Base-by-base conservation (phyloP, 2,329 filamentous ascomycete species). In the Macrophomina pseudophaseolina region DNA sequence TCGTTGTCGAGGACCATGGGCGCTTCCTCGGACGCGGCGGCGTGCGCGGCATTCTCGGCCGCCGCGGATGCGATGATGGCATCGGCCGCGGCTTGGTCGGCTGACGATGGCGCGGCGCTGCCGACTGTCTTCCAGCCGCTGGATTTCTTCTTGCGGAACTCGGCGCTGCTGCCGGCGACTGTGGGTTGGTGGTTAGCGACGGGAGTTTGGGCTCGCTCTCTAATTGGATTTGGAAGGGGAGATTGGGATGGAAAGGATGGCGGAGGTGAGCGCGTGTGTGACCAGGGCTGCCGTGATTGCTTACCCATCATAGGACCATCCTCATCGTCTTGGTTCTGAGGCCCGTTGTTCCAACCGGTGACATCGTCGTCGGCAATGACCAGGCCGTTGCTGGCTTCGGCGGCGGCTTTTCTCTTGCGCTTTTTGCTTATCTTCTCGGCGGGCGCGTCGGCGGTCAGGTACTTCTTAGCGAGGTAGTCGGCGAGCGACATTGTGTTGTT, bases 401-500 rank as follows among this genome's bases (percentile, higher is more conserved):
- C 76, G 53, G 69, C 72, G 58, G 70, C 73, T 71, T 78, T 81
- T 68, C 83, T 75, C 73, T 85, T 86, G 71, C 83, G 81, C 77
- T 86, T 86, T 72, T 85, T 86, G 33, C 80, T 78, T 63, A 83
- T 81, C 72, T 83, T 84, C 75, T 80, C 74, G 18, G 78, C 73
- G 16, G 69, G 64, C 12, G 69, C 78, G 71, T 90, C 88, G 48
- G 89, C 88, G 1, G 86, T 91, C 59, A 99, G 89, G 78, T 99
- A 99, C 78, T 93, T 95, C 69, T 92, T 90, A 44, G 94, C 94
- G 42, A 99, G 87, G 75, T 98, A 99, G 74, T 89, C 88, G 67
- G 93, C 90, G 70, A 97, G 86, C 66, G 85, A 84, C 86, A 90
- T 89, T 62, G 56, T 38, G 6, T 16, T 69, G 59, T 38, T 2